phyloP scores from a whole-genome alignment of 176 grass and related monocot species.

The Carex myosuroides region DNA sequence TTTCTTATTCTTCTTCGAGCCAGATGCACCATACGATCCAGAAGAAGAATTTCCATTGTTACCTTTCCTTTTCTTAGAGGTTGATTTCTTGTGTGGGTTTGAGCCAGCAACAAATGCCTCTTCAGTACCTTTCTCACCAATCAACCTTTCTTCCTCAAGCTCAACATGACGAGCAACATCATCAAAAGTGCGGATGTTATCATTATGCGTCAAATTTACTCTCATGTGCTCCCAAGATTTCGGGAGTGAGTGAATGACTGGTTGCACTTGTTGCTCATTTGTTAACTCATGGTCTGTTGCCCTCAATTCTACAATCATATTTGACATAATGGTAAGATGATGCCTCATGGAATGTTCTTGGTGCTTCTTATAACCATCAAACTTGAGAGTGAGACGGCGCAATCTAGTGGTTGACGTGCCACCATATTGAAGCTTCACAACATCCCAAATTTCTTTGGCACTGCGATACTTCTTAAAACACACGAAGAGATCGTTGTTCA shows the following conservation, averaged over 20 bases:
- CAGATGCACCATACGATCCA: no score
- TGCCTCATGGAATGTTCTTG: not conserved
- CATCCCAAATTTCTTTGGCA: no score
- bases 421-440: not conserved
- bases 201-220: not conserved
- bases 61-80: no score
- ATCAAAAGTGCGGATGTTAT: not conserved
- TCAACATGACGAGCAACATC: not conserved
- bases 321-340: not conserved
- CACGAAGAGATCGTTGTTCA: no score
- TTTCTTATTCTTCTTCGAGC: no score
- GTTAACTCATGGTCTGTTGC: not conserved
- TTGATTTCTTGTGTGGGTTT: no score
- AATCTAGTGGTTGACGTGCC: not conserved
- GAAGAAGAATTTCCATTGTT: no score
- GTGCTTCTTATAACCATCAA: not conserved
- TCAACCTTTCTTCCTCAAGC: no score
- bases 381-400: not conserved
- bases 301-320: not conserved
- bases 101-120: no score
- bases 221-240: not conserved
- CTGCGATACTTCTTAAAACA: no score
- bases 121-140: no score
- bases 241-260: not conserved
- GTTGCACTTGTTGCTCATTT: conserved; percentile 10